phyloP scores from a whole-genome alignment of 176 grass and related monocot genomes.

The Hyparrhenia diplandra region DNA sequence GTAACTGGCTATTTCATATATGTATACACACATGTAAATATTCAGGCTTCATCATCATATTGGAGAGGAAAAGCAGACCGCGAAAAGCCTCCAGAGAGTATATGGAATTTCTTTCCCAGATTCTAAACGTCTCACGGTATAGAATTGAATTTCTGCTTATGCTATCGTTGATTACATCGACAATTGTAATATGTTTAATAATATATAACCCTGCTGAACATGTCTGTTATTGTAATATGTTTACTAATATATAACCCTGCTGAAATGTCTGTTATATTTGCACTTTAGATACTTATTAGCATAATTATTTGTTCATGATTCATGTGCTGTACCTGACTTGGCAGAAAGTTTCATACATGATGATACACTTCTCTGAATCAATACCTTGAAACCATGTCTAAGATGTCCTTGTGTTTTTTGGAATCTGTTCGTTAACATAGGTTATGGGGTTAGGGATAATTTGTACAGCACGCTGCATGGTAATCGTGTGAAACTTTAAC shows the following conservation, averaged over 20 bases:
- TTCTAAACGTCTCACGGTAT: slow-evolving; percentile 94
- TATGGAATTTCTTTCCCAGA: slow-evolving; percentile 99
- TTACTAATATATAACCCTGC: no score
- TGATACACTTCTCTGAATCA: not conserved
- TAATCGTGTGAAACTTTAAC: not conserved
- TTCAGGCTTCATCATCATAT: slow-evolving; percentile 92
- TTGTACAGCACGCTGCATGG: not conserved
- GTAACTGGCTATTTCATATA: slow-evolving; percentile 22
- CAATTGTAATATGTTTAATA: not conserved
- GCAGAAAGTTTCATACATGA: not conserved
- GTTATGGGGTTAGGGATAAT: not conserved
- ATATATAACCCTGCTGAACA: not conserved
- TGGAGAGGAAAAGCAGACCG: slow-evolving; percentile 96
- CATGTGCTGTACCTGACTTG: not conserved
- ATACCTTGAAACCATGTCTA: not conserved
- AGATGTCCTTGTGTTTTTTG: not conserved
- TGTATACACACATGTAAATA: slow-evolving; percentile 31
- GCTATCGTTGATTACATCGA: not conserved
- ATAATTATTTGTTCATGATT: not conserved
- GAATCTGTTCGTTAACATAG: not conserved
- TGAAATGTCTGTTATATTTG: no score
- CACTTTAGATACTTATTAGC: not conserved
- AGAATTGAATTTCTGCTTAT: not conserved
- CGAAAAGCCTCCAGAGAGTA: slow-evolving; percentile 91
- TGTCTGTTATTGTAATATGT: no score